These are phyloP conservation scores for Alternaria longipes DNA, from an alignment of 2,329 filamentous ascomycete species.

Conservation along the genomic window DNA sequence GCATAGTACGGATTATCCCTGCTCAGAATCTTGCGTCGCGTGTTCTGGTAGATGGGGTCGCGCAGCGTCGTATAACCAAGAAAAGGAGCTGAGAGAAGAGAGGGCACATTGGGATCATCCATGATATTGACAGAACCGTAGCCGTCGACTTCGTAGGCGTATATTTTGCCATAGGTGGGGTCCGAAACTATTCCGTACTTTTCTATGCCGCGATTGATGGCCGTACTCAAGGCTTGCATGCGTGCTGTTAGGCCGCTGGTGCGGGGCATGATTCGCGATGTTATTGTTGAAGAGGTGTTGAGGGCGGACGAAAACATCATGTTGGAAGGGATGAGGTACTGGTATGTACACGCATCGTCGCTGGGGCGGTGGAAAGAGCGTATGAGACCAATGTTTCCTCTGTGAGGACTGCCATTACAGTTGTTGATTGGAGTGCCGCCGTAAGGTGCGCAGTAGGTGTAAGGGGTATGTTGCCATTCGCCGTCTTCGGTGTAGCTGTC, in stretches of 20 bases:
- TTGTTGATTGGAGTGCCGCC: slow-evolving; percentile 62
- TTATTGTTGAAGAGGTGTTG: slow-evolving; percentile 61
- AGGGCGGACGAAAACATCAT: slow-evolving; percentile 79
- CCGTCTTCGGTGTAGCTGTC: slow-evolving; percentile 58
- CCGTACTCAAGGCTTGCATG: slow-evolving; percentile 65
- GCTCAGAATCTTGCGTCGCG: slow-evolving; percentile 55
- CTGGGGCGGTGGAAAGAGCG: slow-evolving; percentile 60
- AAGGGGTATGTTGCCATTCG: slow-evolving; percentile 54
- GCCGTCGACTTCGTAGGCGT: slow-evolving; percentile 61
- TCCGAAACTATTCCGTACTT: slow-evolving; percentile 51
- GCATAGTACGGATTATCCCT: slow-evolving; percentile 59
- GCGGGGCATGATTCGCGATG: slow-evolving; percentile 53
- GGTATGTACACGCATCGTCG: slow-evolving; percentile 61
- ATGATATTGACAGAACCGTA: slow-evolving; percentile 65
- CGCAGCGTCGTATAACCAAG: slow-evolving; percentile 61
- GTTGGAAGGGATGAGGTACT: slow-evolving; percentile 61
- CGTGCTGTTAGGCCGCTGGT: slow-evolving; percentile 60
- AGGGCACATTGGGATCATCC: slow-evolving; percentile 77
- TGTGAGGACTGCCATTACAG: slow-evolving; percentile 59
- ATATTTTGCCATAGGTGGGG: slow-evolving; percentile 50
- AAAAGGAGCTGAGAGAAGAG: slow-evolving; percentile 70
- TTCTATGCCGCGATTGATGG: slow-evolving; percentile 56
- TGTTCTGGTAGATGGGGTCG: slow-evolving; percentile 57
- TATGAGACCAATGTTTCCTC: slow-evolving; percentile 58
- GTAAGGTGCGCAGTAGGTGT: slow-evolving; percentile 57